Evolutionary conservation across 306 rosid genomes (phyloP).

Genomic region (Sphenostylis stenocarpa): DNA sequence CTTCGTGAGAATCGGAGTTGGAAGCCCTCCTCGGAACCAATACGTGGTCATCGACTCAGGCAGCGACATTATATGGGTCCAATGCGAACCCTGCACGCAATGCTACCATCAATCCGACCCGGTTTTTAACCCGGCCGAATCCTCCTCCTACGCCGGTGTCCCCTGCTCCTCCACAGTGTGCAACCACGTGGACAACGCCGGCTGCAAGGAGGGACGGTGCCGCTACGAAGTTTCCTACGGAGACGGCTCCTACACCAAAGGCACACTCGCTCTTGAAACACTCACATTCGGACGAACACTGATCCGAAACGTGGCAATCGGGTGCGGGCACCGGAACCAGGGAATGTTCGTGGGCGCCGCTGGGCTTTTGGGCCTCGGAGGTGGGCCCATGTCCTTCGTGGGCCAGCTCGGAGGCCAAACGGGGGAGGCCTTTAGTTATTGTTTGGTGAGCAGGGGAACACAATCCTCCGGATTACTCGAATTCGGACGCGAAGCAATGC

Average conservation of each 20-base stretch:
- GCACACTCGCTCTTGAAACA: slow-evolving; percentile 88
- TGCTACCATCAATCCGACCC: slow-evolving; percentile 95
- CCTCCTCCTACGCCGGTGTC: slow-evolving; percentile 66
- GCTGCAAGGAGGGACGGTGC: slow-evolving; percentile 76
- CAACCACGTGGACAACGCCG: slow-evolving; percentile 66
- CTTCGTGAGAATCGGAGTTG: slow-evolving; percentile 81
- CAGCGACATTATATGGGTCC: slow-evolving; percentile 95
- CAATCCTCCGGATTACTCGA: slow-evolving; percentile 61
- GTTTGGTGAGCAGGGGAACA: slow-evolving; percentile 74
- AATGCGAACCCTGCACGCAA: slow-evolving; percentile 80
- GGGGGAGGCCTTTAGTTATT: slow-evolving; percentile 78
- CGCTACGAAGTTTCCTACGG: slow-evolving; percentile 83
- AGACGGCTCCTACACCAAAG: slow-evolving; percentile 91
- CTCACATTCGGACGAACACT: slow-evolving; percentile 68
- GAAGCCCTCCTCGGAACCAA: slow-evolving; percentile 85
- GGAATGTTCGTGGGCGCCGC: slow-evolving; percentile 99
- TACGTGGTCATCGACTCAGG: slow-evolving; percentile 91
- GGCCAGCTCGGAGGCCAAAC: slow-evolving; percentile 92
- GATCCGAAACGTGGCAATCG: slow-evolving; percentile 77
- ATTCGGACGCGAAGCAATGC: slow-evolving; percentile 83
- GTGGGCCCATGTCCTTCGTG: slow-evolving; percentile 87
- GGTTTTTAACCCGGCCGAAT: slow-evolving; percentile 75
- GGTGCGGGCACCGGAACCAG: slow-evolving; percentile 87
- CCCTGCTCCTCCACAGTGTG: slow-evolving; percentile 78
- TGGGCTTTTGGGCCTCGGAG: slow-evolving; percentile 86